These are phyloP conservation scores for Termitomyces sp. DNA, from an alignment of 1,284 basidiomycete genomes.

Conservation along the genomic window DNA sequence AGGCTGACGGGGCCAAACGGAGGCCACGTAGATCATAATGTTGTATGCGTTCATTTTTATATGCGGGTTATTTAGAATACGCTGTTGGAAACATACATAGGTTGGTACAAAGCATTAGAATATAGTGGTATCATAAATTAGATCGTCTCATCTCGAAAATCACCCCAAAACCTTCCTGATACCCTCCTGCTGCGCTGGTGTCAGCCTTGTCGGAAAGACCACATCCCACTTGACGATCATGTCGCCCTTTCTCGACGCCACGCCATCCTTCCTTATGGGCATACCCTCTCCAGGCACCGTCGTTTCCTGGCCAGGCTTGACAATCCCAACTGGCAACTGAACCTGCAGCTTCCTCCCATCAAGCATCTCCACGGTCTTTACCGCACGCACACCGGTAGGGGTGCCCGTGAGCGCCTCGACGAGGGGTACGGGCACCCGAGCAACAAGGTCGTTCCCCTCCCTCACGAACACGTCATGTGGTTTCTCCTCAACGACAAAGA, in stretches of 20 bases:
- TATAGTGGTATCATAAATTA: constrained; percentile 11
- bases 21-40: constrained; percentile 6
- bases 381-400: constrained; percentile 32
- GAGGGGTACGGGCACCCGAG: constrained; percentile 63
- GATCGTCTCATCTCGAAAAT: not conserved
- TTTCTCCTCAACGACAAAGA: constrained; percentile 91
- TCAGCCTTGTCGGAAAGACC: constrained; percentile 75
- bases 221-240: constrained; percentile 81
- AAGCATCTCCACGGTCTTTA: constrained; percentile 60
- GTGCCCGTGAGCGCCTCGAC: constrained; percentile 76
- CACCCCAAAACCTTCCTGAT: constrained; percentile 58
- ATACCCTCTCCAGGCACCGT: constrained; percentile 78
- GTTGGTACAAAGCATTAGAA: constrained; percentile 1
- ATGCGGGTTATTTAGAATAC: too few relatives aligned
- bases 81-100: not conserved
- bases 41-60: not conserved
- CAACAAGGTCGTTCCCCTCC: constrained; percentile 77
- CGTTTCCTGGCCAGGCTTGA: constrained; percentile 78
- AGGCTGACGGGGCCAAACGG: not conserved
- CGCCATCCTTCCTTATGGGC: constrained; percentile 83
- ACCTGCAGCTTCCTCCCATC: constrained; percentile 78
- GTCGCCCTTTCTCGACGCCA: constrained; percentile 74
- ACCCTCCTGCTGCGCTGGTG: constrained; percentile 72
- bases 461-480: constrained; percentile 72
- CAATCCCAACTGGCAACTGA: constrained; percentile 59